Evolutionary conservation across 2,329 filamentous ascomycete genomes (phyloP), one percentile per base, ranked within the genome.

Genomic region (Trichoderma sp.): DNA sequence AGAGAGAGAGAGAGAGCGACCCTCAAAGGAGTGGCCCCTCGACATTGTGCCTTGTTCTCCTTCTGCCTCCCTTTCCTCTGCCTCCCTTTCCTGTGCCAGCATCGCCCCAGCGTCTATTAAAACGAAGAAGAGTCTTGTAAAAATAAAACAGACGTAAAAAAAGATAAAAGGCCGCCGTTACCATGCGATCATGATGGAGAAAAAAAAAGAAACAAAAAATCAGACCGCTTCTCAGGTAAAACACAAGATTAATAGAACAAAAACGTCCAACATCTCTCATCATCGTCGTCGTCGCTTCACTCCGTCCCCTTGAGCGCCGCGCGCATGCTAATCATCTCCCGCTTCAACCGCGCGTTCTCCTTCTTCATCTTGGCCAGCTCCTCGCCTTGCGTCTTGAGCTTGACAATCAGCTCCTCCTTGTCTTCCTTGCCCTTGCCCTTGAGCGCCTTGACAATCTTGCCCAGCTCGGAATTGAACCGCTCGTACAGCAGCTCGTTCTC

Each of bases 401-500:
- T 87, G 43, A 79, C 79, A 72, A 93, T 83, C 66, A 97, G 78
- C 71, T 94, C 91, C 71, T 93, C 90, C 71, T 91, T 90, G 12
- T 91, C 92, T 48, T 92, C 90, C 56, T 90, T 89, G 4, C 87
- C 86, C 69, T 89, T 89, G 67, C 85, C 85, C 75, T 87, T 87
- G 55, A 95, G 83, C 47, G 89, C 91, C 75, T 87, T 90, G 50
- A 93, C 83, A 67, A 97, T 91, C 79, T 90, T 92, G 71, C 87
- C 90, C 55, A 98, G 80, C 78, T 97, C 94, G n/a, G 88, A 86
- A 72, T 97, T 97, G 81, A 97, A 97, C 67, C 89, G 89, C 69
- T 94, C 90, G 76, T 97, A 97, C 63, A 98, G 82, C 34, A 94
- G 85, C 78, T 97, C 93, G 71, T 97, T 98, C 80, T 98, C 94